Conservation (phyloP, 2,329 filamentous ascomycete species). For the Tetracladium maxilliforme region DNA sequence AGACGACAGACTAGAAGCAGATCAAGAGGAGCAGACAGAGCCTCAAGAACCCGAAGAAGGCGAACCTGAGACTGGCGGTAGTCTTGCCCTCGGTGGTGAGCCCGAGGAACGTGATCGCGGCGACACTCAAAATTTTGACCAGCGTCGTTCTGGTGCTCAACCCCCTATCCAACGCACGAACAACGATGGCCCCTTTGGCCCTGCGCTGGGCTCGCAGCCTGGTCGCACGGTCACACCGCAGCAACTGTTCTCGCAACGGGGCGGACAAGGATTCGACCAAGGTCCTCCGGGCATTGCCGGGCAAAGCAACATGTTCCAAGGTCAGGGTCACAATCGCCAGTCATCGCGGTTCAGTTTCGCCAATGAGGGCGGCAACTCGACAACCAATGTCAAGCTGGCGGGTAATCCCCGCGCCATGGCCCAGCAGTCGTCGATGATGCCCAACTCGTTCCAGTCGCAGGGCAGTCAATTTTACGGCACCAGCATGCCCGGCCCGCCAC, state of each 20-base stretch:
- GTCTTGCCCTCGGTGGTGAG: constrained; percentile 80
- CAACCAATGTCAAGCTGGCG: constrained; percentile 55
- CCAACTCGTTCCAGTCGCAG: constrained; percentile 45
- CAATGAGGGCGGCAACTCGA: constrained; percentile 52
- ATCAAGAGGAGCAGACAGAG: constrained; percentile 36
- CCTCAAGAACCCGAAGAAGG: constrained; percentile 46
- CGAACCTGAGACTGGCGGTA: constrained; percentile 66
- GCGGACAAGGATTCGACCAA: no score
- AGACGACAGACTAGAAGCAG: constrained; percentile 32
- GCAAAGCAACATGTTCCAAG: constrained; percentile 34
- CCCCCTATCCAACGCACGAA: constrained; percentile 59
- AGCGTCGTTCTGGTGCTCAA: constrained; percentile 53
- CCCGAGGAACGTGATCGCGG: constrained; percentile 62
- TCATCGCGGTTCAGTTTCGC: constrained; percentile 80
- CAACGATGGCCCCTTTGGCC: constrained; percentile 36
- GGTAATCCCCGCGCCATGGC: constrained; percentile 69
- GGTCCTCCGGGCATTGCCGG: constrained; percentile 39
- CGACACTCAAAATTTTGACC: constrained; percentile 30
- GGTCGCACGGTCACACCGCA: constrained; percentile 67
- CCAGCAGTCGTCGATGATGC: constrained; percentile 81
- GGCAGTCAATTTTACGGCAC: constrained; percentile 64
- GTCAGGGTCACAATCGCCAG: constrained; percentile 63
- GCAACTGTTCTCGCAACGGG: constrained; percentile 46
- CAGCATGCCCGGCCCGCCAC: constrained; percentile 83
- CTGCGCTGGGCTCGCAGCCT: constrained; percentile 42